Evolutionary conservation across 1,284 basidiomycete genomes (phyloP).

Genomic region (Lentinula novae-zelandiae): DNA sequence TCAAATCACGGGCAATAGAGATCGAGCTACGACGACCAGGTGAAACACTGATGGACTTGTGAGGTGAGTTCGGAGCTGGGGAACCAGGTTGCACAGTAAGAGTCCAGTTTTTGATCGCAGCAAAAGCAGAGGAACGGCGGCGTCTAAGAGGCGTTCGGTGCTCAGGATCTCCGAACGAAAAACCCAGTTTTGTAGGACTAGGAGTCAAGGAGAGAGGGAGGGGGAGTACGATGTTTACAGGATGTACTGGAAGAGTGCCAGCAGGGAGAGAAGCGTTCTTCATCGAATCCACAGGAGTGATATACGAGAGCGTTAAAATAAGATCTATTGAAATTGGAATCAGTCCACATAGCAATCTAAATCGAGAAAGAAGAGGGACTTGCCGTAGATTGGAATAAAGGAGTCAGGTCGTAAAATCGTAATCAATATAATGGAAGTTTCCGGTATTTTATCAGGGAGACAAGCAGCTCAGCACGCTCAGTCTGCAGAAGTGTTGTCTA

Average conservation of each 20-base stretch:
- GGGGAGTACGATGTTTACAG: slow-evolving; percentile 13
- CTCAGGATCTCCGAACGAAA: not conserved
- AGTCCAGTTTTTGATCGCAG: slow-evolving; percentile 51
- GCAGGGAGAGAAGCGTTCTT: not conserved
- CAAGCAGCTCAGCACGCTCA: slow-evolving; percentile 9
- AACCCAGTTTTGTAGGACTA: slow-evolving; percentile 4
- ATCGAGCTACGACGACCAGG: slow-evolving; percentile 10
- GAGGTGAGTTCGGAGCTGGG: slow-evolving; percentile 47
- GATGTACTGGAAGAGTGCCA: slow-evolving; percentile 3
- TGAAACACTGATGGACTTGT: slow-evolving; percentile 15
- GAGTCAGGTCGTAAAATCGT: not conserved
- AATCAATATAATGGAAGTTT: not conserved
- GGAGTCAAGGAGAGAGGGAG: slow-evolving; percentile 9
- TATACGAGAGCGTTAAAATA: slow-evolving; percentile 3
- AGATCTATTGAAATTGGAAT: slow-evolving; percentile 1
- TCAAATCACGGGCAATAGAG: slow-evolving; percentile 1
- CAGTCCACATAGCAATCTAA: not conserved
- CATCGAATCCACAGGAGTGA: not conserved
- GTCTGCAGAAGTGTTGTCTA: not conserved
- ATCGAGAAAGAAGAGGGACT: not conserved
- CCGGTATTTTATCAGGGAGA: not conserved
- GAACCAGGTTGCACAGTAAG: slow-evolving; percentile 64
- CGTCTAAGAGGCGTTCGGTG: not conserved
- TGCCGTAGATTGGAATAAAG: slow-evolving; percentile 9
- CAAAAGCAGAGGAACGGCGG: slow-evolving; percentile 32